Evolutionary conservation across 345 rosid species (phyloP).

Genomic region (Isatis tinctoria): DNA sequence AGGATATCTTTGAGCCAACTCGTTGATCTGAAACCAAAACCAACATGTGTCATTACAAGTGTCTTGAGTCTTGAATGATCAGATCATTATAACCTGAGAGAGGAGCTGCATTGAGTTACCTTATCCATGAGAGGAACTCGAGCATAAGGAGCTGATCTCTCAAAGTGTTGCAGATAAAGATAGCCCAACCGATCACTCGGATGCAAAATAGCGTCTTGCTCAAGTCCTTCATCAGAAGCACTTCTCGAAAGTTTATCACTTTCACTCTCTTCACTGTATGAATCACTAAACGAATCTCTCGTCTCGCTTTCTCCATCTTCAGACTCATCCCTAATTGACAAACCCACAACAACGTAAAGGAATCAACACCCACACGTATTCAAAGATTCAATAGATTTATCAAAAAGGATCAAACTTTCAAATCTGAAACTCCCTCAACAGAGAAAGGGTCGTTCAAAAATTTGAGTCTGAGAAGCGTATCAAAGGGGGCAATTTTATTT

Average conservation of each 20-base stretch:
- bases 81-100: neutral
- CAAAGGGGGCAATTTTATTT: neutral
- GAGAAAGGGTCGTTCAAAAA: neutral
- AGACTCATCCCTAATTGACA: slow-evolving; percentile 60
- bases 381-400: neutral
- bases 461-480: neutral
- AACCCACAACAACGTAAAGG: neutral
- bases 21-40: slow-evolving; percentile 57
- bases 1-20: slow-evolving; percentile 59
- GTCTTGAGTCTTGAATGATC: neutral
- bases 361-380: neutral
- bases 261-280: slow-evolving; percentile 84
- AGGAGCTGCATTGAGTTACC: slow-evolving; percentile 41
- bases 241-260: slow-evolving; percentile 76
- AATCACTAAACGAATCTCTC: slow-evolving; percentile 83
- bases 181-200: slow-evolving; percentile 72
- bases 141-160: slow-evolving; percentile 87
- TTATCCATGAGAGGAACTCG: slow-evolving; percentile 99
- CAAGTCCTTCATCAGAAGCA: slow-evolving; percentile 89
- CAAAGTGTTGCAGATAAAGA: slow-evolving; percentile 75
- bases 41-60: neutral
- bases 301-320: slow-evolving; percentile 72
- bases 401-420: slow-evolving; percentile 10
- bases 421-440: neutral
- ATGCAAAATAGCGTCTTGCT: slow-evolving; percentile 59